Base-by-base conservation (phyloP, 1,284 basidiomycete species). In the Exsudoporus floridanus region DNA sequence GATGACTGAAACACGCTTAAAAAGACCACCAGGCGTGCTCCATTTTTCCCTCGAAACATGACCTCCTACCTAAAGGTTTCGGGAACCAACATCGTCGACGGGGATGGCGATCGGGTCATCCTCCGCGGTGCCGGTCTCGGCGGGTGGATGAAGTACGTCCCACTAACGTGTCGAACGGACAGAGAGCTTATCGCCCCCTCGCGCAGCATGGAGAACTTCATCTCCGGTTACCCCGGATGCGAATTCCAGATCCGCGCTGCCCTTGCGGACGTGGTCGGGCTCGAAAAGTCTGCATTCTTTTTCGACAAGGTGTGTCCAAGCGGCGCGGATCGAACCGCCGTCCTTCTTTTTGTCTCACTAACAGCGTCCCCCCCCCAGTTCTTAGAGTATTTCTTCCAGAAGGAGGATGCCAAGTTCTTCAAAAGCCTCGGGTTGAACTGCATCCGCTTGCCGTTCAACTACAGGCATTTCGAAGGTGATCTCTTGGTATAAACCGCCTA, bases 351-450 rank as follows among this genome's bases (percentile, higher is more conserved):
- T 31, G 7, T 39, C 10, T 27, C 37, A 8, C 46, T 51, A 27
- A 58, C n/a, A 5, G 0, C 7, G 16, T n/a, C 10, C 12, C 13
- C n/a, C 47, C 28, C 23, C 10, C 54, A 88, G 86, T 87, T 87
- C 69, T 73, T 89, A 18, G 82, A 88, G 60, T 78, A 88, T 69
- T 89, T 90, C 73, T 90, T 89, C 70, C 74, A 75, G 33, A 84
- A 84, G 30, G 74, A 76, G n/a, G 88, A 90, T 65, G 86, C 85
- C 31, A 71, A 73, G 49, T 88, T 86, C 73, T 88, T 86, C 72
- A 80, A 80, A 60, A 79, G 75, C 28, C 77, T 89, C 8, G 84
- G 86, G 1, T 69, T 90, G 56, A 90, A 89, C 70, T 87, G 83
- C 60, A 82, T 89, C 49, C 80, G 87, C 27, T 74, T 86, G 53